Evolutionary conservation across 2,329 filamentous ascomycete genomes (phyloP).

Genomic region (Beauveria brongniartii): DNA sequence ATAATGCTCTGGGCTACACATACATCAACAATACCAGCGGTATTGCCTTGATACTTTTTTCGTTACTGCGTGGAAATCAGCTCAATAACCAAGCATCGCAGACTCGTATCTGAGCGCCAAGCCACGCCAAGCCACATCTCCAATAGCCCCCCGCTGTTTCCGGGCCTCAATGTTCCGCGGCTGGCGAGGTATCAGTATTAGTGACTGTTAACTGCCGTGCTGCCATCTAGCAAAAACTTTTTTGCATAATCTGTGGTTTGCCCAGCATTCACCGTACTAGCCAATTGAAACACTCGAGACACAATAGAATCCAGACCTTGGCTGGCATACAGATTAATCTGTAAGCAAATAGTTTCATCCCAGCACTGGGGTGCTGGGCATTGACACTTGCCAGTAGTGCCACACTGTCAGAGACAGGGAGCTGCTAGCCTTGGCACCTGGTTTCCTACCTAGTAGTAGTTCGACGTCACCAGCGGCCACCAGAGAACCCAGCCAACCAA

Average conservation of each 20-base stretch:
- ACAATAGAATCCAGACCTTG: neutral
- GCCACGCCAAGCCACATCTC: neutral
- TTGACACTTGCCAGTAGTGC: neutral
- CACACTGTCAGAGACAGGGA: neutral
- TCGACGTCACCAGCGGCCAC: neutral
- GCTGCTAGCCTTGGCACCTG: neutral
- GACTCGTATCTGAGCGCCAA: no score
- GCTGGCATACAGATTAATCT: neutral
- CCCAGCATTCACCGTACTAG: neutral
- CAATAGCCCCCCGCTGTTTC: neutral
- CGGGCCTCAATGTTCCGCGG: neutral
- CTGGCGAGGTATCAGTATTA: no score
- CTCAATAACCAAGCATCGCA: no score
- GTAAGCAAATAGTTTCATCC: constrained; percentile 1
- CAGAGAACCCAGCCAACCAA: neutral
- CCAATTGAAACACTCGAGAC: neutral
- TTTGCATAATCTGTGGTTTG: neutral
- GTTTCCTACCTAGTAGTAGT: no score
- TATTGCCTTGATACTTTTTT: no score
- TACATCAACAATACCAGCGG: no score
- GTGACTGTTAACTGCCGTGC: no score
- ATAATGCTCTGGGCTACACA: no score
- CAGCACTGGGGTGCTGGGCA: neutral
- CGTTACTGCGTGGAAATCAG: no score
- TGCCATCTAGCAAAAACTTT: no score